Conservation (phyloP, 2,329 filamentous ascomycete genomes). For the Colletotrichum tamarilloi region DNA sequence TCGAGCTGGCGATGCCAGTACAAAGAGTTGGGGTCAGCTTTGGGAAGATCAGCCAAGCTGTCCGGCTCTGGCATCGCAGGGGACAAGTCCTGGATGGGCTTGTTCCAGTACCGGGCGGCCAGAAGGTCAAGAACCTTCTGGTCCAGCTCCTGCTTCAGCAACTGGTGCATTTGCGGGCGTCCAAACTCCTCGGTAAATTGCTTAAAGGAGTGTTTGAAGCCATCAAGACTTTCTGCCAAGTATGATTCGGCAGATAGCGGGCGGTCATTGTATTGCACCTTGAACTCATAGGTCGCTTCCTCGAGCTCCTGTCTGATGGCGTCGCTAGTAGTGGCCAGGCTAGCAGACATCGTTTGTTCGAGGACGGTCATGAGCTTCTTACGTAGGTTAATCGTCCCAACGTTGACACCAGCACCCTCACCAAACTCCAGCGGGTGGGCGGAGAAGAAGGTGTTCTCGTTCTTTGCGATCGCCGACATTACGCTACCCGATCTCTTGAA, state of each 20-base stretch:
- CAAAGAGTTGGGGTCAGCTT: slow-evolving; percentile 83
- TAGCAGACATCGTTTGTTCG: slow-evolving; percentile 96
- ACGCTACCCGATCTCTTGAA: slow-evolving; percentile 89
- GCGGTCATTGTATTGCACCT: slow-evolving; percentile 98
- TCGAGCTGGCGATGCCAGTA: slow-evolving; percentile 97
- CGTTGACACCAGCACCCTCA: slow-evolving; percentile 74
- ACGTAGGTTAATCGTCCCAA: slow-evolving; percentile 87
- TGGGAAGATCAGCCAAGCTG: slow-evolving; percentile 81
- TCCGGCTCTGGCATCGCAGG: slow-evolving; percentile 75
- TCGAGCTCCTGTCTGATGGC: slow-evolving; percentile 95
- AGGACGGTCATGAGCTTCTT: slow-evolving; percentile 98
- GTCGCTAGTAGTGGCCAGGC: slow-evolving; percentile 87
- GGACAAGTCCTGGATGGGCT: slow-evolving; percentile 86
- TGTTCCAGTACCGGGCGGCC: slow-evolving; percentile 97
- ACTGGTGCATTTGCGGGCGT: slow-evolving; percentile 85
- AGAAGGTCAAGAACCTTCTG: slow-evolving; percentile 94
- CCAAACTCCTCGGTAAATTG: slow-evolving; percentile 92
- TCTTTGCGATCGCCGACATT: slow-evolving; percentile 82
- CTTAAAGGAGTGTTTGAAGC: slow-evolving; percentile 98
- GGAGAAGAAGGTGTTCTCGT: slow-evolving; percentile 89
- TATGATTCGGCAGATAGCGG: slow-evolving; percentile 96
- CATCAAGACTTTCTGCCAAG: slow-evolving; percentile 91
- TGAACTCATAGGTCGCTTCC: slow-evolving; percentile 98
- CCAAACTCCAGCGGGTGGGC: slow-evolving; percentile 86
- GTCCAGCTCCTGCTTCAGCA: slow-evolving; percentile 92